Base-by-base conservation (phyloP, 768 basidiomycete species). In the Sistotremastrum niveocremeum region DNA sequence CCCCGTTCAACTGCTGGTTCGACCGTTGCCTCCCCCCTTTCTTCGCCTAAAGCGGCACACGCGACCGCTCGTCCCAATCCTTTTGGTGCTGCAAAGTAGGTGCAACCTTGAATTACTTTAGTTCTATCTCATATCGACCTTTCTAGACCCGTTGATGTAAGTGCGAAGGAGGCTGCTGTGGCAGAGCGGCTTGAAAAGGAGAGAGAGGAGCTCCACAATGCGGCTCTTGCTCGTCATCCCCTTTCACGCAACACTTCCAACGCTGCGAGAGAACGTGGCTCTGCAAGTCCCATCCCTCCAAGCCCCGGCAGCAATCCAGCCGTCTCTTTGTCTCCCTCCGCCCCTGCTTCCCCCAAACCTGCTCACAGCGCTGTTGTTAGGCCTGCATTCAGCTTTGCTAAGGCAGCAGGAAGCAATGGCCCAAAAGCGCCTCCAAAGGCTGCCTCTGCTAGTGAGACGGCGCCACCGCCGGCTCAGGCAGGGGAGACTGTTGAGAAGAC, bases 61-160 rank as follows among this genome's bases (percentile, higher is more conserved):
- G 64, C 62, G 20, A 53, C 68, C 4, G 57, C 68, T 34, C 65
- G 76, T 34, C 57, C 81, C 49, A 90, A 73, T 60, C 93, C 93
- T 5, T 98, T 98, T 57, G 95, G 94, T 42, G 71, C 73, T 45
- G 94, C 94, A 34, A 81, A 66, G 85, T 86, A 54, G 42, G 74
- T 61, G 12, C 29, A 30, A 10, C 28, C 10, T 30, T 54, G 3
- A 41, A 37, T 12, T 29, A 38, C 12, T 47, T 30, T 39, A 45
- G 42, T 39, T 20, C 32, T 46, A 41, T 29, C 35, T 45, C 9
- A 29, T 39, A 39, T 8, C 10, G 41, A 40, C 29, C 9, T 51
- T 49, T 46, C 32, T 47, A 87, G 84, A 54, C 90, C 94, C 8
- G 84, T 97, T 20, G 91, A 98, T 59, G 79, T 83, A 11, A 69